Percentiles rank a stretch among this genome's conserved stretches.
Evolutionary conservation across 805 yeast genomes (phyloP).

Genomic region (Wickerhamomyces chaumierensis): DNA sequence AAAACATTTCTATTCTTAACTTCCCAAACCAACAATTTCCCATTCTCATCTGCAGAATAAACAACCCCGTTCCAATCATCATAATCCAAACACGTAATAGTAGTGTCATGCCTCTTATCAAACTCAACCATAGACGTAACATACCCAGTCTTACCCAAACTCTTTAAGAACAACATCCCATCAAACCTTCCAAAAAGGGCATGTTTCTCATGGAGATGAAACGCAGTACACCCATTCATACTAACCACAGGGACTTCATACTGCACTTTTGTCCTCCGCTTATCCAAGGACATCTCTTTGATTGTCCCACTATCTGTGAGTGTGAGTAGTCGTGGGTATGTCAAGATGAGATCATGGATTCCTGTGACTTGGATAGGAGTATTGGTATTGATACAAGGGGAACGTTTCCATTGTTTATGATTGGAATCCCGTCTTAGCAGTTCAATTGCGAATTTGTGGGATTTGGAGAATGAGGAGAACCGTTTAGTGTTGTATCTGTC

Average conservation of each 20-base stretch:
- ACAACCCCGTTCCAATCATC: constrained; percentile 6
- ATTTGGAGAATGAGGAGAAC: constrained; percentile 28
- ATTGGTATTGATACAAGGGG: constrained; percentile 6
- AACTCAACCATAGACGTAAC: constrained; percentile 6
- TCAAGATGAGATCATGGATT: constrained; percentile 5
- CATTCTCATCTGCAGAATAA: constrained; percentile 15
- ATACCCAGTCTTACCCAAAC: constrained; percentile 7
- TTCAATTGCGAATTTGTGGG: constrained; percentile 24
- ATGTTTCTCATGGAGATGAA: constrained; percentile 5
- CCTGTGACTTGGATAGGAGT: constrained; percentile 2
- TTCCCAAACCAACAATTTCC: constrained; percentile 10
- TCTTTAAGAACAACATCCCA: constrained; percentile 11
- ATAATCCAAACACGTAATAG: constrained; percentile 9
- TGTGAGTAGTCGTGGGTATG: constrained; percentile 10
- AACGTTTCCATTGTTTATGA: constrained; percentile 11
- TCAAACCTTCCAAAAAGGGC: constrained; percentile 12
- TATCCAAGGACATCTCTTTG: constrained; percentile 6
- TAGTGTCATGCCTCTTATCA: constrained; percentile 2
- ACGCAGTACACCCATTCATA: constrained; percentile 9
- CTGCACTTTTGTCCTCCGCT: constrained; percentile 7
- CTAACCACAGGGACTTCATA: constrained; percentile 12
- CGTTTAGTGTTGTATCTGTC: constrained; percentile 17
- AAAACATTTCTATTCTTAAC: constrained; percentile 5
- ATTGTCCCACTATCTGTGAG: constrained; percentile 12
- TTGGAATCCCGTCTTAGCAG: constrained; percentile 19